Evolutionary conservation across 208 protist genomes (phyloP).

Genomic region (Wallacemonas collosoma): DNA sequence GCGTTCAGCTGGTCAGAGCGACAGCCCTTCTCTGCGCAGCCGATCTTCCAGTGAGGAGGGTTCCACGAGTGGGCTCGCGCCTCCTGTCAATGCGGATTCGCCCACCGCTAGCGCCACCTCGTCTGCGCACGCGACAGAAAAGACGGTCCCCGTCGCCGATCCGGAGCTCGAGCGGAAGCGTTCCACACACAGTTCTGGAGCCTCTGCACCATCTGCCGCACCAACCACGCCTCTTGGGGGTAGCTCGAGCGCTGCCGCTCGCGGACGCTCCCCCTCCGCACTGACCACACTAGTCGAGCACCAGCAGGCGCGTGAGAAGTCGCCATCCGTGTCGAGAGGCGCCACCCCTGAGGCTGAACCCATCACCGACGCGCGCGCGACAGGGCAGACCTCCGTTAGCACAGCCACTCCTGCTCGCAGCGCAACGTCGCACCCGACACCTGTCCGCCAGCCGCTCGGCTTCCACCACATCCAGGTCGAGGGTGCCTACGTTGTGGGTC

Average conservation of each 20-base stretch:
- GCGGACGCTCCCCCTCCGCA: conserved; percentile 36
- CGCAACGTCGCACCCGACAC: background rate
- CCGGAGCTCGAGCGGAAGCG: conserved; percentile 3
- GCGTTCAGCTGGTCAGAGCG: background rate
- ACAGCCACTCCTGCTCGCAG: background rate
- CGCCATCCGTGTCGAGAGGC: conserved; percentile 18
- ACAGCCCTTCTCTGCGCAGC: background rate
- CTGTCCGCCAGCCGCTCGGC: background rate
- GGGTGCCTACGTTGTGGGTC: conserved; percentile 45
- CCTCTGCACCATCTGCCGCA: conserved; percentile 8
- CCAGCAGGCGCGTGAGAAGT: conserved; percentile 46
- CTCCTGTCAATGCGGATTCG: background rate
- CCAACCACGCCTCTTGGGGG: background rate
- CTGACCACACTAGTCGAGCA: conserved; percentile 65
- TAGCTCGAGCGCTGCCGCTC: background rate
- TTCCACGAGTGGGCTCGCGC: background rate
- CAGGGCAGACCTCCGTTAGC: background rate
- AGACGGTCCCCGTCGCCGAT: conserved; percentile 10
- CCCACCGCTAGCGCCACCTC: background rate
- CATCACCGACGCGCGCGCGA: conserved; percentile 8
- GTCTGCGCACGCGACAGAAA: background rate
- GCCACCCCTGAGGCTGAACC: conserved; percentile 12
- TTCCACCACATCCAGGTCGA: conserved; percentile 27
- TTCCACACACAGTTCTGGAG: background rate
- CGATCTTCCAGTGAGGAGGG: conserved; percentile 5